A percentile compares a stretch with the other conserved stretches of the same genome.
Conservation (phyloP, 371 early-diverging fungal genomes). For the Coemansia sp. region DNA sequence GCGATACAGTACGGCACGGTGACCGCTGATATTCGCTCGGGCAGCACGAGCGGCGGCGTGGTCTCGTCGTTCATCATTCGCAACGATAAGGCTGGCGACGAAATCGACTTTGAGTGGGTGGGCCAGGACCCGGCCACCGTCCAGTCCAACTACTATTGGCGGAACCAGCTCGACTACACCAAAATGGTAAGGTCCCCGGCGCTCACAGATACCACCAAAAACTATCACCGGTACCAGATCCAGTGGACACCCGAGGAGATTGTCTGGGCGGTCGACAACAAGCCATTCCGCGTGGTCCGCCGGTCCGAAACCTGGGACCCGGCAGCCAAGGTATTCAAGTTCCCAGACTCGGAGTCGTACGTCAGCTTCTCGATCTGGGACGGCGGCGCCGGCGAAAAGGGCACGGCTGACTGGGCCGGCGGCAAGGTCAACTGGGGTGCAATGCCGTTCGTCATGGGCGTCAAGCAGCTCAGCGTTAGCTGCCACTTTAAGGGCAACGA, state of each 20-base stretch:
- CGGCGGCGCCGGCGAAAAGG: conserved; percentile 58
- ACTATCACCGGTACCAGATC: conserved; percentile 50
- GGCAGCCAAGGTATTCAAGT: conserved; percentile 44
- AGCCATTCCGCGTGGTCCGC: conserved; percentile 53
- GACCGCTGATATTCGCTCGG: conserved; percentile 56
- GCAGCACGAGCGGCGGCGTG: conserved; percentile 54
- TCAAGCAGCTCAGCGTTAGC: conserved; percentile 53
- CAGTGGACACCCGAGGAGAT: conserved; percentile 62
- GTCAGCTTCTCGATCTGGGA: conserved; percentile 74
- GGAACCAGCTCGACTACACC: conserved; percentile 55
- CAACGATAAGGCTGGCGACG: conserved; percentile 56
- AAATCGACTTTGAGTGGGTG: conserved; percentile 72
- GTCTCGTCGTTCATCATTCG: conserved; percentile 66
- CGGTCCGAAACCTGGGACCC: conserved; percentile 46
- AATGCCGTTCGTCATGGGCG: conserved; percentile 49
- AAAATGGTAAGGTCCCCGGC: conserved; percentile 45
- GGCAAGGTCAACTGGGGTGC: conserved; percentile 58
- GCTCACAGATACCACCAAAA: conserved; percentile 33
- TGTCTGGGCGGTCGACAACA: conserved; percentile 58
- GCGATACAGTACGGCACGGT: conserved; percentile 61
- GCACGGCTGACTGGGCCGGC: conserved; percentile 69
- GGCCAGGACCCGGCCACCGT: conserved; percentile 53
- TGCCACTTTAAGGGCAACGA: conserved; percentile 51
- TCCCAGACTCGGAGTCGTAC: conserved; percentile 57
- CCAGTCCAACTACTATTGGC: conserved; percentile 68